phyloP scores from a whole-genome alignment of 495 filamentous ascomycete species.

The Parathielavia hyrcaniae region DNA sequence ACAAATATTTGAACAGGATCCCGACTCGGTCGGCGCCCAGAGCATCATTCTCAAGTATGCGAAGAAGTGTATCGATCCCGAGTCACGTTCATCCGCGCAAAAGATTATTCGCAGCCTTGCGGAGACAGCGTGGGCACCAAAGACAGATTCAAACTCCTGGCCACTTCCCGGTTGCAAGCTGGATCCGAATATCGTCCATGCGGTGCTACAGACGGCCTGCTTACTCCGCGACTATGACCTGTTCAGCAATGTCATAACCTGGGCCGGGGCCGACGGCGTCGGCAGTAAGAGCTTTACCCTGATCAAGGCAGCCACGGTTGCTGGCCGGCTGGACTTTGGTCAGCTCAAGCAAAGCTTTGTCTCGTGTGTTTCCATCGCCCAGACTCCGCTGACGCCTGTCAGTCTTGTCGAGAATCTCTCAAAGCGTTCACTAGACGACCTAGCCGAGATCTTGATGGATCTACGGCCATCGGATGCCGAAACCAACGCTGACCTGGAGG shows the following conservation, averaged over 20 bases:
- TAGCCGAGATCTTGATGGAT: background rate
- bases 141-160: background rate
- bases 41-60: background rate
- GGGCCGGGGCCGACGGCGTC: background rate
- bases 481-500: background rate
- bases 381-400: background rate
- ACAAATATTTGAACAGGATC: background rate
- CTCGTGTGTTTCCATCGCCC: background rate
- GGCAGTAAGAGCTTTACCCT: background rate
- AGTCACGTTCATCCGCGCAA: background rate
- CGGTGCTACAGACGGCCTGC: conserved; percentile 1
- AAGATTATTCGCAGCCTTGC: background rate
- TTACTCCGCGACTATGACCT: conserved; percentile 12
- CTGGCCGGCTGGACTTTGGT: conserved; percentile 7
- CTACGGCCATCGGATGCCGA: background rate
- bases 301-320: background rate
- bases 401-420: background rate
- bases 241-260: conserved; percentile 14
- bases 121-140: background rate
- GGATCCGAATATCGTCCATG: background rate
- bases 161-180: background rate
- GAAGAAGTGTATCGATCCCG: background rate
- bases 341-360: conserved; percentile 13
- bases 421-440: background rate
- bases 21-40: background rate